phyloP scores from a whole-genome alignment of 768 basidiomycete species.

The Vararia minispora region DNA sequence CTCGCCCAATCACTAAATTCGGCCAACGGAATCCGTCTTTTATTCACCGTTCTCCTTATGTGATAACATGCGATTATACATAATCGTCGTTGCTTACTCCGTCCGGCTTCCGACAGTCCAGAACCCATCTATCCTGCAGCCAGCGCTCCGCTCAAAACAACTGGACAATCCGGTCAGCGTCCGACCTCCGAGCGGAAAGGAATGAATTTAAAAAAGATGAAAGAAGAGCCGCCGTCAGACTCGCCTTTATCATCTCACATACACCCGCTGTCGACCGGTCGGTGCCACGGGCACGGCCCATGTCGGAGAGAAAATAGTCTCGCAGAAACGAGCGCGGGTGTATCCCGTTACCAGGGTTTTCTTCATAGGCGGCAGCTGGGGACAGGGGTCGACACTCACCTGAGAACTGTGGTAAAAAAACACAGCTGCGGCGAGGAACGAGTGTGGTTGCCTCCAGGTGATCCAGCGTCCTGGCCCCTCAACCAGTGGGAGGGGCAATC shows the following conservation, averaged over 20 bases:
- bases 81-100: too few species aligned
- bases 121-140: too few species aligned
- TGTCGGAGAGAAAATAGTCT: slow-evolving; percentile 8
- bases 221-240: slow-evolving; percentile 45
- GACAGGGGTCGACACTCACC: slow-evolving; percentile 23
- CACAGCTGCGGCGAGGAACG: slow-evolving; percentile 5
- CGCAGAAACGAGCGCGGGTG: slow-evolving; percentile 42
- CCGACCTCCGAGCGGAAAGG: too few species aligned
- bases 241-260: slow-evolving; percentile 81
- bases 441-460: slow-evolving; percentile 78
- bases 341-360: slow-evolving; percentile 85
- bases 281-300: slow-evolving; percentile 14
- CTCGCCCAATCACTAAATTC: too few species aligned
- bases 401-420: slow-evolving; percentile 6
- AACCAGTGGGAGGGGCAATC: slow-evolving; percentile 82
- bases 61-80: too few species aligned
- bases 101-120: too few species aligned
- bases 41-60: too few species aligned
- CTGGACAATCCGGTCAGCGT: too few species aligned
- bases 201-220: slow-evolving; percentile 1
- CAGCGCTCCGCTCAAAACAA: too few species aligned
- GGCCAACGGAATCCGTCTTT: too few species aligned
- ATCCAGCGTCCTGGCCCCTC: slow-evolving; percentile 87
- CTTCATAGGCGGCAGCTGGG: too few species aligned
- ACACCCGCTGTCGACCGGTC: slow-evolving; percentile 43